These are phyloP conservation scores for Mycena indigotica DNA, from an alignment of 768 basidiomycete species.

Conservation along the genomic window DNA sequence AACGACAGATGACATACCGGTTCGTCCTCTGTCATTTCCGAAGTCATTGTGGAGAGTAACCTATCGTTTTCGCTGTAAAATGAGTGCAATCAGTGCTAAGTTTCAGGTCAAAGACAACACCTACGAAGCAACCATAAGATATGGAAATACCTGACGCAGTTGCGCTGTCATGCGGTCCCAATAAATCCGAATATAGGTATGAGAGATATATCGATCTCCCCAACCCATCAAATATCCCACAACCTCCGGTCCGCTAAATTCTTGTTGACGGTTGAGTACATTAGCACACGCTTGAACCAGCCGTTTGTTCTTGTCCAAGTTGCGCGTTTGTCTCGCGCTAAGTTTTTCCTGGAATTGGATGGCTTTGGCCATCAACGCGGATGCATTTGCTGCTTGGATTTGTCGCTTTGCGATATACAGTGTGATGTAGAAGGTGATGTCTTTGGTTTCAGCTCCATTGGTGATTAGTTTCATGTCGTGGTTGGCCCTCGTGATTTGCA, in stretches of 20 bases:
- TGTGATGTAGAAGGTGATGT: slow-evolving; percentile 40
- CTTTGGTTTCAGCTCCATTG: slow-evolving; percentile 34
- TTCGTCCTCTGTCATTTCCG: neutral
- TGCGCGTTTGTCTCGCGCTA: slow-evolving; percentile 10
- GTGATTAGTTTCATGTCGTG: slow-evolving; percentile 38
- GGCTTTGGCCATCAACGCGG: slow-evolving; percentile 38
- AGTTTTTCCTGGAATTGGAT: slow-evolving; percentile 29
- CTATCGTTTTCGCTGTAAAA: neutral
- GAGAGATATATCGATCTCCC: slow-evolving; percentile 40
- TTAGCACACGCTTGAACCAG: slow-evolving; percentile 38
- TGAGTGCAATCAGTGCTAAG: neutral
- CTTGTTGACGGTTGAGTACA: slow-evolving; percentile 34
- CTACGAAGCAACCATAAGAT: neutral
- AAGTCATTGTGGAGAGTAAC: neutral
- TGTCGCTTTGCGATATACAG: slow-evolving; percentile 46
- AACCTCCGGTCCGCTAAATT: slow-evolving; percentile 40
- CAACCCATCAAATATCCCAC: slow-evolving; percentile 45
- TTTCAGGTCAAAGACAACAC: neutral
- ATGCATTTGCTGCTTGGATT: slow-evolving; percentile 32
- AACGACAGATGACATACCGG: too few relatives aligned
- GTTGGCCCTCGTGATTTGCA: neutral
- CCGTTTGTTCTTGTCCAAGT: slow-evolving; percentile 25
- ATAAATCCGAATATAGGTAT: slow-evolving; percentile 37
- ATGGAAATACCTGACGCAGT: slow-evolving; percentile 18
- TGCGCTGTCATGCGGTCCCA: slow-evolving; percentile 29